Percentiles rank a stretch among this genome's conserved stretches.
These are phyloP conservation scores for Ophiosphaerella herpotricha DNA, from an alignment of 2,329 filamentous ascomycete species.

Conservation along the genomic window DNA sequence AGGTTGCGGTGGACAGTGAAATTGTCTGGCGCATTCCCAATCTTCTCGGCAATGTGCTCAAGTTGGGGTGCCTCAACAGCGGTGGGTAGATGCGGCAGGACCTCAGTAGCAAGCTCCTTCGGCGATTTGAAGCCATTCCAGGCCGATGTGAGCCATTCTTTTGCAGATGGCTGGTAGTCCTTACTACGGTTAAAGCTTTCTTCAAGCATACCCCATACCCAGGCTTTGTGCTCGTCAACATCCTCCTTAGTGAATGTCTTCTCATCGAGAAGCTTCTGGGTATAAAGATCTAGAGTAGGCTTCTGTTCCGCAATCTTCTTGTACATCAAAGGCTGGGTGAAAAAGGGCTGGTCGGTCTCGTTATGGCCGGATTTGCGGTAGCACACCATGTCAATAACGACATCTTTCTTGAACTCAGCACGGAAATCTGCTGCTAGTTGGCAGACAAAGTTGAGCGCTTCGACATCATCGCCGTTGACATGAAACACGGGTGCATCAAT, in stretches of 20 bases:
- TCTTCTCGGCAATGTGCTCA: constrained; percentile 79
- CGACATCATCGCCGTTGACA: constrained; percentile 97
- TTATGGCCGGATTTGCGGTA: constrained; percentile 99
- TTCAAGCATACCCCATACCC: constrained; percentile 99
- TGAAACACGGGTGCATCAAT: constrained; percentile 99
- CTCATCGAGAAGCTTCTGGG: constrained; percentile 86
- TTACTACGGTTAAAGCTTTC: constrained; percentile 97
- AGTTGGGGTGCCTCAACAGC: constrained; percentile 74
- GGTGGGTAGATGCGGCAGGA: constrained; percentile 88
- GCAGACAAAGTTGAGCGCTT: constrained; percentile 97
- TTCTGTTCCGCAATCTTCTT: constrained; percentile 89
- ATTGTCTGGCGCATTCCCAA: constrained; percentile 78
- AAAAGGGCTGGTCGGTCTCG: constrained; percentile 98
- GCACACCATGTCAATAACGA: constrained; percentile 97
- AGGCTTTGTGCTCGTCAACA: constrained; percentile 98
- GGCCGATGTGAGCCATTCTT: constrained; percentile 97
- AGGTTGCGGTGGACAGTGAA: constrained; percentile 94
- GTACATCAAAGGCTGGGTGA: constrained; percentile 99
- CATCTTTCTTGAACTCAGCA: constrained; percentile 97
- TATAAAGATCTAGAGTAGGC: constrained; percentile 86
- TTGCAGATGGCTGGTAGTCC: constrained; percentile 93
- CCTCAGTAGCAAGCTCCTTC: constrained; percentile 93
- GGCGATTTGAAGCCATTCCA: constrained; percentile 99
- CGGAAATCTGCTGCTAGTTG: constrained; percentile 97
- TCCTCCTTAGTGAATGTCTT: constrained; percentile 97